Conservation (phyloP, 768 basidiomycete genomes). For the Lyophyllum atratum region DNA sequence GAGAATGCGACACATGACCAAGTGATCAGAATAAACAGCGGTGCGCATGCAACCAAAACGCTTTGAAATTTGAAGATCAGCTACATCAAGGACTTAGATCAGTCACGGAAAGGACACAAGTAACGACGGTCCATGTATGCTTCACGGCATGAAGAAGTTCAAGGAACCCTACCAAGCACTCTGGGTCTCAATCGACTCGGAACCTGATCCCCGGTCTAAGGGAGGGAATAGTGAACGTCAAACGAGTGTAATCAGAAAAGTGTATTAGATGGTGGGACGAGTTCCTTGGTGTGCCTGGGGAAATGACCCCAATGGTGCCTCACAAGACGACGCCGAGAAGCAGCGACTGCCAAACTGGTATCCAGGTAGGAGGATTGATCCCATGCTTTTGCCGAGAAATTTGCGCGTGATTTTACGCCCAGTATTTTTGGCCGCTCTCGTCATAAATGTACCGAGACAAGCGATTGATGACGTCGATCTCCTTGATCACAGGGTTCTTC, state of each 20-base stretch:
- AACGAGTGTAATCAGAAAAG: slow-evolving; percentile 14
- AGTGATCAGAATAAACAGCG: slow-evolving; percentile 12
- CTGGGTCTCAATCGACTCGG: background rate
- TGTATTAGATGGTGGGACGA: slow-evolving; percentile 6
- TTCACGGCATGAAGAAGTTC: background rate
- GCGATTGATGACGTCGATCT: slow-evolving; percentile 13
- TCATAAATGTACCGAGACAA: slow-evolving; percentile 1
- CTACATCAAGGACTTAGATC: background rate
- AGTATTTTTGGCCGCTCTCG: background rate
- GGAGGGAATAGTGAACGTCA: background rate
- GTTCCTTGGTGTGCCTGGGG: slow-evolving; percentile 14
- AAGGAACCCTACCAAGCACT: background rate
- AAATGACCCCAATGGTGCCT: slow-evolving; percentile 3
- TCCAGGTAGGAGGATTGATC: slow-evolving; percentile 1
- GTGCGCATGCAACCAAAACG: slow-evolving; percentile 1
- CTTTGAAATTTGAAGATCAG: slow-evolving; percentile 4
- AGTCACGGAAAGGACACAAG: background rate
- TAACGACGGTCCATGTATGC: too few relatives aligned
- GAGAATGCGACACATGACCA: slow-evolving; percentile 3
- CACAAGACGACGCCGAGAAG: background rate
- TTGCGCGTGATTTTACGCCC: slow-evolving; percentile 9
- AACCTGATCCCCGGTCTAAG: background rate
- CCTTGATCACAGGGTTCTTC: background rate
- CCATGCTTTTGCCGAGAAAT: slow-evolving; percentile 14
- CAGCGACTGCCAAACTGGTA: background rate